Conservation (phyloP, 768 basidiomycete species). For the Lepiota venenata region DNA sequence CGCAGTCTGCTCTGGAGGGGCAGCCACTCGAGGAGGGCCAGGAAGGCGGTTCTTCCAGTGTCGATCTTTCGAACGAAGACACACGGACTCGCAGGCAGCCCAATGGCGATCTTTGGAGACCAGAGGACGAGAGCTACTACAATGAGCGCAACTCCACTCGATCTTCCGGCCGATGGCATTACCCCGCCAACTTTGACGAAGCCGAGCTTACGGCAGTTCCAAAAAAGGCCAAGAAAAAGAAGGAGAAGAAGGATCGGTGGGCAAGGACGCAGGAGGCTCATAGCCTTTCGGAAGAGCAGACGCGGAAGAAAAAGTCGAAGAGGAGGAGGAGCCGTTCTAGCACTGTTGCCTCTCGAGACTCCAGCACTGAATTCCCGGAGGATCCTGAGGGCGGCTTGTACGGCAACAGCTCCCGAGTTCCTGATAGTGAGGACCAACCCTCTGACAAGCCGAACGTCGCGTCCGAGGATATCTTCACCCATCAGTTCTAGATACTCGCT, state of each 20-base stretch:
- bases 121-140: slow-evolving; percentile 78
- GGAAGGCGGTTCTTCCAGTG: slow-evolving; percentile 40
- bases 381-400: slow-evolving; percentile 71
- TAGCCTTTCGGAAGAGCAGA: slow-evolving; percentile 42
- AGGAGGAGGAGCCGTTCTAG: slow-evolving; percentile 55
- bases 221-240: slow-evolving; percentile 55
- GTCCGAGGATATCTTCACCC: slow-evolving; percentile 54
- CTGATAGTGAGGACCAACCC: slow-evolving; percentile 13
- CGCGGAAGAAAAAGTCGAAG: slow-evolving; percentile 54
- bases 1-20: slow-evolving; percentile 64
- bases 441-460: slow-evolving; percentile 23
- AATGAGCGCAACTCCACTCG: slow-evolving; percentile 38
- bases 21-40: slow-evolving; percentile 82
- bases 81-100: slow-evolving; percentile 30
- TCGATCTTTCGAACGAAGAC: slow-evolving; percentile 34
- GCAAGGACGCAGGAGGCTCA: slow-evolving; percentile 86
- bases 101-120: slow-evolving; percentile 65
- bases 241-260: slow-evolving; percentile 86
- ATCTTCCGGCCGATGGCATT: slow-evolving; percentile 70
- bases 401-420: slow-evolving; percentile 29
- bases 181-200: slow-evolving; percentile 83
- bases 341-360: slow-evolving; percentile 35
- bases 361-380: slow-evolving; percentile 61
- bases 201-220: slow-evolving; percentile 34
- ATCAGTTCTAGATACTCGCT: slow-evolving; percentile 49